Base-by-base conservation (phyloP, 2,329 filamentous ascomycete genomes). In the Amphichorda felina region DNA sequence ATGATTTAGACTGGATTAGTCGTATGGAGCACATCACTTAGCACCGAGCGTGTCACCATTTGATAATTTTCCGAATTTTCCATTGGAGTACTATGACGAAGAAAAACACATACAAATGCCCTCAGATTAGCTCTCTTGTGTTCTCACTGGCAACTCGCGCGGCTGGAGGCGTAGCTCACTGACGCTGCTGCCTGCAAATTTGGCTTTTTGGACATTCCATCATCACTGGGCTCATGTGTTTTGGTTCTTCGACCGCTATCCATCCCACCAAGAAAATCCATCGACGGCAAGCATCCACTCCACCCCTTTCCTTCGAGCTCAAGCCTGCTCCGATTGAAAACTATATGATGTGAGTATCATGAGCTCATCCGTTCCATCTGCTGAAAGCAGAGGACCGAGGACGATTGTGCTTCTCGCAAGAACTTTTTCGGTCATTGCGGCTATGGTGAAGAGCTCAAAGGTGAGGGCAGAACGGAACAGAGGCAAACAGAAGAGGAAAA, bases 81-180 rank as follows among this genome's bases (percentile, higher is more conserved):
- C n/a, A n/a, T n/a, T n/a, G n/a, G n/a, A n/a, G n/a, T n/a, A n/a
- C n/a, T n/a, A n/a, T n/a, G n/a, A n/a, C n/a, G n/a, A n/a, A n/a
- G n/a, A n/a, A n/a, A n/a, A n/a, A n/a, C n/a, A n/a, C n/a, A n/a
- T n/a, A n/a, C n/a, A 32, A 22, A 19, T 22, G 31, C 65, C 65
- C 66, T 69, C 66, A 69, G 65, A 69, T 68, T 66, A 69, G 66
- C 65, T 69, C 65, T 69, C 66, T 63, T 56, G 48, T 54, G 63
- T 69, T 69, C 66, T 67, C 66, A 69, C 40, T 42, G 63, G 56
- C 63, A 68, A 68, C 64, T 45, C 62, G 55, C 50, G 44, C 31
- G 25, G n/a, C 29, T 34, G 18, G 21, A 19, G 29, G 25, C 36
- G 25, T 30, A 27, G 13, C 16, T 25, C 30, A 21, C 32, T 35